A percentile compares a stretch with the other conserved stretches of the same genome.
These are phyloP conservation scores for Xylariomycetidae sp. DNA, from an alignment of 2,329 filamentous ascomycete genomes.

Conservation along the genomic window DNA sequence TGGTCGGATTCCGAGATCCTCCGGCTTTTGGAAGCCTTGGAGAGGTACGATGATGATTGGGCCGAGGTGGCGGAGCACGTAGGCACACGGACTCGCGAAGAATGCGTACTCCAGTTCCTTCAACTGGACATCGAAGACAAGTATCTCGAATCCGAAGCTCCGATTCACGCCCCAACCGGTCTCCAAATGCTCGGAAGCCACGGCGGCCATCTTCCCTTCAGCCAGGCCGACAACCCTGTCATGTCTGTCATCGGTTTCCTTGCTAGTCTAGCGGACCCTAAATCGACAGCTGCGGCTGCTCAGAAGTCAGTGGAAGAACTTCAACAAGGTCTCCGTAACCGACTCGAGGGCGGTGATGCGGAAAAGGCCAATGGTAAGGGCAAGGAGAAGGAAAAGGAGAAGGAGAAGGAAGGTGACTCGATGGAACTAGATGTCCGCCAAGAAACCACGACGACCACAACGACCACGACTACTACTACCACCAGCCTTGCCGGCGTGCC, in stretches of 20 bases:
- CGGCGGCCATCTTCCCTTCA: conserved; percentile 80
- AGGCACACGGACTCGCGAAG: conserved; percentile 82
- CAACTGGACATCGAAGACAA: conserved; percentile 97
- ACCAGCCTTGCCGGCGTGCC: conserved; percentile 67
- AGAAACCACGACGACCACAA: conserved; percentile 36
- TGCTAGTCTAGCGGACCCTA: conserved; percentile 83
- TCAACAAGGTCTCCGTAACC: conserved; percentile 70
- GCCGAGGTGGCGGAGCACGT: conserved; percentile 88
- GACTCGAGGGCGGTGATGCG: conserved; percentile 57
- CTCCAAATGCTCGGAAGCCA: conserved; percentile 64
- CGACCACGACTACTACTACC: conserved; percentile 43
- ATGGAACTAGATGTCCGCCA: conserved; percentile 60
- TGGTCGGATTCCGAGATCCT: conserved; percentile 90
- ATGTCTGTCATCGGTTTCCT: conserved; percentile 95
- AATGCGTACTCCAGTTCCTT: conserved; percentile 94
- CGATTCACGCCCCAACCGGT: conserved; percentile 47
- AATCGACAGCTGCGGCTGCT: conserved; percentile 83
- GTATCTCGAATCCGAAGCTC: conserved; percentile 75
- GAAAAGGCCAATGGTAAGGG: conserved; percentile 50
- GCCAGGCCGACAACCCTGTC: conserved; percentile 89
- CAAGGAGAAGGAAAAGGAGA: conserved; percentile 50
- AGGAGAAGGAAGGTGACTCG: conserved; percentile 48
- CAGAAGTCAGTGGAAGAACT: conserved; percentile 83
- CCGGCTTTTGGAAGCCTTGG: conserved; percentile 83
- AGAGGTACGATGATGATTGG: conserved; percentile 95